phyloP scores from a whole-genome alignment of 2,329 filamentous ascomycete species.

The Ophiostoma sp. region DNA sequence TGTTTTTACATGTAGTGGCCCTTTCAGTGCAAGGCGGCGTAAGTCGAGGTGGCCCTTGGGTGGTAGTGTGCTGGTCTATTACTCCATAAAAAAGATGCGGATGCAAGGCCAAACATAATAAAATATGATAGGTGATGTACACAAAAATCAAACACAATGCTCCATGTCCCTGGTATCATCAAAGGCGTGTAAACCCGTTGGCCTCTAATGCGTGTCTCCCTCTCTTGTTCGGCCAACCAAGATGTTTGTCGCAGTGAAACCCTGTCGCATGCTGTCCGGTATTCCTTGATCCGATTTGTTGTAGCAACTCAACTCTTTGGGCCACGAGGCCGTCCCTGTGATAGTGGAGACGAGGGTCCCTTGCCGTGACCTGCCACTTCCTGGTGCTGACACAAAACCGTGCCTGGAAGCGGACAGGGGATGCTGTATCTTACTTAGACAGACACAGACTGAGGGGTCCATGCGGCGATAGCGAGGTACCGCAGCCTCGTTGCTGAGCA shows the following conservation, averaged over 20 bases:
- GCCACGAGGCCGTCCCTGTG: background rate
- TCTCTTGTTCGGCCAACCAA: background rate
- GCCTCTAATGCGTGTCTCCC: background rate
- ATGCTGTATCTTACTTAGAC: no score
- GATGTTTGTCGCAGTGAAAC: background rate
- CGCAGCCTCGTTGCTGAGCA: background rate
- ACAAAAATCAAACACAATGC: background rate
- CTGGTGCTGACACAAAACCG: background rate
- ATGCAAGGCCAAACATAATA: background rate
- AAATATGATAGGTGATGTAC: background rate
- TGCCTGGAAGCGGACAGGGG: background rate
- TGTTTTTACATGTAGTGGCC: background rate
- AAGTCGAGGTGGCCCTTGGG: background rate
- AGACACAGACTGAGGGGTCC: background rate
- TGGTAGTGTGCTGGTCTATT: background rate
- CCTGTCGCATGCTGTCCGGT: background rate
- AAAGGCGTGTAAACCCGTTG: conserved; percentile 3
- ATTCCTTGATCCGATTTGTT: background rate
- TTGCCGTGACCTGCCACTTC: background rate
- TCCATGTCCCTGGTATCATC: conserved; percentile 1
- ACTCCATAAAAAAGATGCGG: background rate
- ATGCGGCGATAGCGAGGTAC: background rate
- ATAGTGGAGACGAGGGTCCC: background rate
- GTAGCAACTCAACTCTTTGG: background rate
- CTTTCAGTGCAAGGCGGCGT: background rate